These are phyloP conservation scores for Paramecium sonneborni DNA, from an alignment of 73 alveolate genomes.

Conservation along the genomic window DNA sequence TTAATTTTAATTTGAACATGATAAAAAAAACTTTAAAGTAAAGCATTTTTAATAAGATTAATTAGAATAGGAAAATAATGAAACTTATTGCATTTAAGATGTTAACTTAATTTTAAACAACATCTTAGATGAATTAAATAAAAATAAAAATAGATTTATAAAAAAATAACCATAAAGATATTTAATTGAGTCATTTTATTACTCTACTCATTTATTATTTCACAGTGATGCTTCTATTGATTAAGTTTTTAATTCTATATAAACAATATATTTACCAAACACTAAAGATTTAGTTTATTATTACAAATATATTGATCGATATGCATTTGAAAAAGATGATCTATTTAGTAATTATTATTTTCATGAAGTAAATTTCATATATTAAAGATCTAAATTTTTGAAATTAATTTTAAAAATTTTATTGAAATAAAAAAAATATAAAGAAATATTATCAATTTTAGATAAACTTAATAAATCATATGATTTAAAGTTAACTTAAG, in stretches of 20 bases:
- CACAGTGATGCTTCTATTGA: neutral
- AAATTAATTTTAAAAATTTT: neutral
- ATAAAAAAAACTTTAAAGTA: neutral
- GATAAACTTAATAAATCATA: neutral
- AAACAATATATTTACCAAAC: neutral
- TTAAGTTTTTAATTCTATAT: neutral
- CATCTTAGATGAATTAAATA: neutral
- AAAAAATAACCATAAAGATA: neutral
- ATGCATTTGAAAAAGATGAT: neutral
- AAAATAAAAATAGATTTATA: neutral
- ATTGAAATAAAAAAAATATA: neutral
- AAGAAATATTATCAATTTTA: neutral
- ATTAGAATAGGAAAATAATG: neutral
- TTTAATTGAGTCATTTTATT: neutral
- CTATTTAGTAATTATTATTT: neutral
- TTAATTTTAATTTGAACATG: neutral
- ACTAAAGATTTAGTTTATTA: conserved; percentile 1
- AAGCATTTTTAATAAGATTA: neutral
- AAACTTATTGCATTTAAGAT: neutral
- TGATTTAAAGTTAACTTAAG: conserved; percentile 11
- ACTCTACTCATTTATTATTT: conserved; percentile 1
- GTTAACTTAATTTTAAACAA: neutral
- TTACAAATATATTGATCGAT: neutral
- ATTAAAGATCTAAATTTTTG: neutral
- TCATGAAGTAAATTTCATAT: neutral